Evolutionary conservation across 306 rosid genomes (phyloP).

Genomic region (Mimosa bimucronata): DNA sequence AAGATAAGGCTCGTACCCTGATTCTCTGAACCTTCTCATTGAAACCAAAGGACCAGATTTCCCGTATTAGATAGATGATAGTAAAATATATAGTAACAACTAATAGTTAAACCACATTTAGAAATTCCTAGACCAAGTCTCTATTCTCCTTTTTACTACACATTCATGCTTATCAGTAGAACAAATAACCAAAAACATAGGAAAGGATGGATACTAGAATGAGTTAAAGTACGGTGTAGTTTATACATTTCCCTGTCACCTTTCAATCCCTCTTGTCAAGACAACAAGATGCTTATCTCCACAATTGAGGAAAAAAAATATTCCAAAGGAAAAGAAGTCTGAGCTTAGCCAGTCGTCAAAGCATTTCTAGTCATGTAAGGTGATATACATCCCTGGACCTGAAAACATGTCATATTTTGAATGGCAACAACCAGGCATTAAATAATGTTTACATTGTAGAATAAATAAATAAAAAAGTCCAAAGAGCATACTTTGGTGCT

Average conservation of each 20-base stretch:
- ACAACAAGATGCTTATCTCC: slow-evolving; percentile 38
- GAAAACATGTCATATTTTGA: slow-evolving; percentile 37
- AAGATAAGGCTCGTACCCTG: neutral
- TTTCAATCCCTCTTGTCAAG: neutral
- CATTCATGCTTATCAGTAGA: slow-evolving; percentile 1
- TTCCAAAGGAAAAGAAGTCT: slow-evolving; percentile 6
- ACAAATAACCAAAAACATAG: neutral
- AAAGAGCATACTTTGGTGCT: neutral
- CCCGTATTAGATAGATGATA: neutral
- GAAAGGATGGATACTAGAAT: slow-evolving; percentile 17
- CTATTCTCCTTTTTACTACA: neutral
- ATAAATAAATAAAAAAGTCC: neutral
- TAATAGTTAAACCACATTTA: slow-evolving; percentile 15
- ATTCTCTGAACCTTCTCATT: neutral
- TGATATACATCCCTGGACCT: slow-evolving; percentile 79
- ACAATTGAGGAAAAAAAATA: neutral
- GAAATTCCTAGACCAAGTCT: slow-evolving; percentile 1
- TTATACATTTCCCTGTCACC: neutral
- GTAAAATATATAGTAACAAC: neutral
- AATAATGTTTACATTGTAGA: neutral
- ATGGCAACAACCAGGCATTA: slow-evolving; percentile 25
- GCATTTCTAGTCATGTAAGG: slow-evolving; percentile 72
- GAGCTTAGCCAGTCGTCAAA: slow-evolving; percentile 29
- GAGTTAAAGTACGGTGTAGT: neutral
- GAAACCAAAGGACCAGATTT: neutral